Percentiles rank a stretch among this genome's conserved stretches.
Conservation (phyloP, 495 filamentous ascomycete species). For the Penicillium goetzii region DNA sequence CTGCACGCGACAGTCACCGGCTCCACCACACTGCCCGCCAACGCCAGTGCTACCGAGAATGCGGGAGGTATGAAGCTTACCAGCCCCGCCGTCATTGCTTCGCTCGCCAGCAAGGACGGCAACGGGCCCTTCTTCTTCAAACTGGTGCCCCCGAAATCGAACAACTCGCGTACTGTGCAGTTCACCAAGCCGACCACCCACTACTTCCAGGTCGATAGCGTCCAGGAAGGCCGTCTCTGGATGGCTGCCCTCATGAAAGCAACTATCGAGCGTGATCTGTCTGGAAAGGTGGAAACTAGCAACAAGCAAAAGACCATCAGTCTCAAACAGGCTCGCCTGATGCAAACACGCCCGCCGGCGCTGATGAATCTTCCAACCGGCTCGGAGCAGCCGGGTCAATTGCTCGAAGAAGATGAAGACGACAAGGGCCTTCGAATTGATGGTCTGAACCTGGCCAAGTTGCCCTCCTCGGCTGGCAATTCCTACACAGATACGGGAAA, state of each 20-base stretch:
- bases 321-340: constrained; percentile 77
- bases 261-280: constrained; percentile 92
- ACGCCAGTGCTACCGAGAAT: constrained; percentile 57
- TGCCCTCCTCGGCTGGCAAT: constrained; percentile 22
- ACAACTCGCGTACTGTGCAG: constrained; percentile 87
- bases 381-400: constrained; percentile 21
- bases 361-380: constrained; percentile 60
- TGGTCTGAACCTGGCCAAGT: constrained; percentile 39
- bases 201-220: constrained; percentile 93
- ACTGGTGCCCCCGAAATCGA: constrained; percentile 85
- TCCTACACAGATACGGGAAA: constrained; percentile 25
- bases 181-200: constrained; percentile 97
- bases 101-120: constrained; percentile 32
- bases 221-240: constrained; percentile 88
- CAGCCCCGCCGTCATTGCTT: constrained; percentile 17
- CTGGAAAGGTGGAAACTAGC: constrained; percentile 76
- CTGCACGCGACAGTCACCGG: constrained; percentile 92
- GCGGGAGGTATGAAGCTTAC: constrained; percentile 37
- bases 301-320: constrained; percentile 95
- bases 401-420: constrained; percentile 34
- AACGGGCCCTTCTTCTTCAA: constrained; percentile 95
- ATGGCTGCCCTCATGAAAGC: constrained; percentile 99
- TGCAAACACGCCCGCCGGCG: constrained; percentile 86
- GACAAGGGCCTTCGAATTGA: constrained; percentile 40
- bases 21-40: constrained; percentile 73